A percentile compares a stretch with the other conserved stretches of the same genome.
phyloP scores from a whole-genome alignment of 305 asterid species.

The Ajuga reptans region DNA sequence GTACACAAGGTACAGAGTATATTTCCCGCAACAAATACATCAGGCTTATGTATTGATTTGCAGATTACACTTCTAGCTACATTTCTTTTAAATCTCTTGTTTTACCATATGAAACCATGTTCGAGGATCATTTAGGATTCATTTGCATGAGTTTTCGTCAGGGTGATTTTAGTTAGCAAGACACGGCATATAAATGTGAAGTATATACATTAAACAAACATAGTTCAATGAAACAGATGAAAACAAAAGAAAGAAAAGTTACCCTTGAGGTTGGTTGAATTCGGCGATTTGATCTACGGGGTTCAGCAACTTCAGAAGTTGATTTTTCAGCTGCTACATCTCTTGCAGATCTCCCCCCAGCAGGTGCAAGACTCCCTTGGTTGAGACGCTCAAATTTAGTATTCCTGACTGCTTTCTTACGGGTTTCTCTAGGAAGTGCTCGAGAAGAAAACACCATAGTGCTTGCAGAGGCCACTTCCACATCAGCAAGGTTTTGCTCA shows the following conservation, averaged over 20 bases:
- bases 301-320: slow-evolving; percentile 49
- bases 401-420: slow-evolving; percentile 46
- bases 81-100: neutral
- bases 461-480: slow-evolving; percentile 43
- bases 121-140: neutral
- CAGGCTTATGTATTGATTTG: neutral
- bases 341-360: slow-evolving; percentile 37
- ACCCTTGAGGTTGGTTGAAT: slow-evolving; percentile 99
- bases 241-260: slow-evolving; percentile 13
- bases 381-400: slow-evolving; percentile 44
- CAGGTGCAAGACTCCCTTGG: slow-evolving; percentile 48
- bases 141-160: neutral
- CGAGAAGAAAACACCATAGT: slow-evolving; percentile 42
- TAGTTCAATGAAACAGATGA: neutral
- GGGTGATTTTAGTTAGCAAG: neutral
- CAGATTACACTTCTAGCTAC: neutral
- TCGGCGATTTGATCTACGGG: slow-evolving; percentile 91
- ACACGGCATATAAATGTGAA: slow-evolving; percentile 4
- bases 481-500: slow-evolving; percentile 37
- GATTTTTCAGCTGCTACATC: slow-evolving; percentile 38
- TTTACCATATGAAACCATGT: neutral
- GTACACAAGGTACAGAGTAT: neutral
- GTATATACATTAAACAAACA: neutral
- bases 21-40: neutral
- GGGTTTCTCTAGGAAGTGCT: slow-evolving; percentile 35